A percentile compares a stretch with the other conserved stretches of the same genome.
Conservation (phyloP, 805 yeast genomes). For the Candida sithepensis region DNA sequence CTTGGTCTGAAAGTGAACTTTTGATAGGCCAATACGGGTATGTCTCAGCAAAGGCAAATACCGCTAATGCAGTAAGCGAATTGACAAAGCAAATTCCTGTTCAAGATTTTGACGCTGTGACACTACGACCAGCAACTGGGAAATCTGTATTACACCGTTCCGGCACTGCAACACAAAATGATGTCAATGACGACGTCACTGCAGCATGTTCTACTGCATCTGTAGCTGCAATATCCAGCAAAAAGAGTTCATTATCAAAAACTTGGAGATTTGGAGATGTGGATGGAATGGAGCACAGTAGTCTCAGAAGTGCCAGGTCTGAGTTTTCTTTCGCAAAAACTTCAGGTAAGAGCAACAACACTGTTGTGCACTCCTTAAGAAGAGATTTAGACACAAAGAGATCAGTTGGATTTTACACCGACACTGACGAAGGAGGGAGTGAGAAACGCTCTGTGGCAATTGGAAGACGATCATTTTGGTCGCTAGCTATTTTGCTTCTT, state of each 20-base stretch:
- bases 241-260: slow-evolving; percentile 16
- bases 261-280: slow-evolving; percentile 20
- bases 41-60: slow-evolving; percentile 14
- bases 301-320: slow-evolving; percentile 16
- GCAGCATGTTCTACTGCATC: slow-evolving; percentile 16
- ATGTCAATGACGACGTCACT: slow-evolving; percentile 1
- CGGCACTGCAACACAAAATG: not conserved
- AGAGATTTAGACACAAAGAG: not conserved
- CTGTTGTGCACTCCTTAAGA: not conserved
- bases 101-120: slow-evolving; percentile 7
- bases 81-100: not conserved
- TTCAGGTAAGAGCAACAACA: not conserved
- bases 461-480: not conserved
- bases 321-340: slow-evolving; percentile 15
- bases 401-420: not conserved
- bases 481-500: slow-evolving; percentile 4
- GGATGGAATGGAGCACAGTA: slow-evolving; percentile 14
- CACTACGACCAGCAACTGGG: slow-evolving; percentile 4
- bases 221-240: slow-evolving; percentile 18
- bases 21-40: slow-evolving; percentile 23
- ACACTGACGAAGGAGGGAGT: not conserved
- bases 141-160: not conserved
- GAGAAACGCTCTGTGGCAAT: not conserved
- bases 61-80: too few relatives aligned
- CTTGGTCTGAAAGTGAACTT: slow-evolving; percentile 22